These are phyloP conservation scores for Selaginella moellendorffii DNA, from an alignment of 75 land plant species.

Conservation along the genomic window DNA sequence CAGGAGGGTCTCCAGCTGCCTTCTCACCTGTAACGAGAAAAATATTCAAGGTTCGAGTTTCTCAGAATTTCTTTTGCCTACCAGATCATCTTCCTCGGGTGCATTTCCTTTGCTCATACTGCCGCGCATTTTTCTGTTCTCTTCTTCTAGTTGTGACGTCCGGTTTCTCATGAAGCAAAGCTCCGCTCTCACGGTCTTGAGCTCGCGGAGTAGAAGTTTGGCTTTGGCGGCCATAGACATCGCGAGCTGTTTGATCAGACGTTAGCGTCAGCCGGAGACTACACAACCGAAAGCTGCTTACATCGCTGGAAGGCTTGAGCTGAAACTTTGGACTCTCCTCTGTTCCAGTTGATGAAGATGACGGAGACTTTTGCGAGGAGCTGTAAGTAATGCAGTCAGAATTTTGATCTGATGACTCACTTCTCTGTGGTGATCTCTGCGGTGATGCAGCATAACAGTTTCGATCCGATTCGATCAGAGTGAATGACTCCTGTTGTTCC, in stretches of 20 bases:
- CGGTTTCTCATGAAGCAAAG: constrained; percentile 58
- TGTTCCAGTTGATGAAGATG: background rate
- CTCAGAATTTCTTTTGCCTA: constrained; percentile 22
- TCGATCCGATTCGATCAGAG: too few species aligned
- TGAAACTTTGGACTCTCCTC: too few species aligned
- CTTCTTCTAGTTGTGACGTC: constrained; percentile 65
- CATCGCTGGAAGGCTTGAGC: too few species aligned
- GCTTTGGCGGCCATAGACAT: constrained; percentile 77
- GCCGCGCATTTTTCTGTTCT: constrained; percentile 56
- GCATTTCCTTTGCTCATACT: constrained; percentile 34
- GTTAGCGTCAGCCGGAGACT: too few species aligned
- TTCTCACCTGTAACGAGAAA: constrained; percentile 37
- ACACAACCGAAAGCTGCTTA: too few species aligned
- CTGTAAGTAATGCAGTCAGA: too few species aligned
- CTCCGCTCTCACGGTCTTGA: constrained; percentile 52
- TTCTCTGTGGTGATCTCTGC: too few species aligned
- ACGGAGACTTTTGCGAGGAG: too few species aligned
- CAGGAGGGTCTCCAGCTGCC: constrained; percentile 73
- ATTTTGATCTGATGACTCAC: too few species aligned
- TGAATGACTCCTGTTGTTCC: too few species aligned
- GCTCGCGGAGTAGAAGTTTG: constrained; percentile 46
- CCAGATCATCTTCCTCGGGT: constrained; percentile 91
- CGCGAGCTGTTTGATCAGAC: constrained; percentile 72
- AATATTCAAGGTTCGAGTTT: too few species aligned
- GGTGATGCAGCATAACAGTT: too few species aligned